Base-by-base conservation (phyloP, 176 grass and related monocot species). In the Canna indica region DNA sequence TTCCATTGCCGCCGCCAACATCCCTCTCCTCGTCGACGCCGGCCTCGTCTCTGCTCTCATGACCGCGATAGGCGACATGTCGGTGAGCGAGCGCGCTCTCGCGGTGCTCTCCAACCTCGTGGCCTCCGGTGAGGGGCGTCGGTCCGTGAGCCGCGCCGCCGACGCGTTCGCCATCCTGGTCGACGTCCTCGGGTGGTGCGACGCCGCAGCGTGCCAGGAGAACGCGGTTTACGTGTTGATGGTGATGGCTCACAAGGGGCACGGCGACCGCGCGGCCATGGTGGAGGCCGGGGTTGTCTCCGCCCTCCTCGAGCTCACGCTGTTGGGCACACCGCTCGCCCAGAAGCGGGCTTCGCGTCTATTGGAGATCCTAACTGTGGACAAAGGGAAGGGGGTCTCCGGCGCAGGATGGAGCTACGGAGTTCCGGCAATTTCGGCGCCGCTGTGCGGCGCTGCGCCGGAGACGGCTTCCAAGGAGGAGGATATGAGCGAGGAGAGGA, bases 311-410 rank as follows among this genome's bases (percentile, higher is more conserved):
- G 94, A 99, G 84, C 84, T 99, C 35, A 88, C 94, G 3, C 81
- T 99, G 20, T 71, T 93, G 6, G 94, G 94, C 75, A 88, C 83
- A 15, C 84, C 90, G 17, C 77, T 99, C 10, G 89, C 94, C 48
- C 90, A 99, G 87, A 99, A 86, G 76, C 76, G 94, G 73, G 94
- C 94, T 68, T 99, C 89, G 4, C 80, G 94, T 73, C 83, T 88
- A 32, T 78, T 99, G 3, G 89, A 88, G 74, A 90, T 88, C 56
- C 78, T 99, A 41, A 77, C 77, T 22, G 79, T 67, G 3, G 87
- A 85, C 77, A 99, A 93, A 77, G 94, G 94, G n/a, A 99, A 99
- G 52, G 75, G 85, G 66, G 72, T 81, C 3, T 81, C 78, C 11
- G 74, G 74, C 7, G 47, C 31, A 26, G 47, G 47, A 6, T 27